Evolutionary conservation across 352 stramenopile genomes (phyloP).

Genomic region (Phytopythium cucurbitacearum): DNA sequence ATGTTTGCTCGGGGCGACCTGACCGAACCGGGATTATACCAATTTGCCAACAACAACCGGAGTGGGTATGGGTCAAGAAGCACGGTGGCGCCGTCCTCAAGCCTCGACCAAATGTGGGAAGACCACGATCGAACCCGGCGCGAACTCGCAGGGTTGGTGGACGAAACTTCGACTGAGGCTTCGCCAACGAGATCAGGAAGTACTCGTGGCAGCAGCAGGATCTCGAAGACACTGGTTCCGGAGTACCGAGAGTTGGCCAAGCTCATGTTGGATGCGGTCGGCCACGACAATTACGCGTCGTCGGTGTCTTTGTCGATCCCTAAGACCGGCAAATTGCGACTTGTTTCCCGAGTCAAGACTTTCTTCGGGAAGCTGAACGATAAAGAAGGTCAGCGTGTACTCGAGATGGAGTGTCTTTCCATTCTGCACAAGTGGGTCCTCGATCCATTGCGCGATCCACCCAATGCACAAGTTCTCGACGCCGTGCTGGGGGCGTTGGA

Average conservation of each 20-base stretch:
- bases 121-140: conserved; percentile 50
- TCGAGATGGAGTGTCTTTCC: conserved; percentile 56
- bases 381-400: conserved; percentile 40
- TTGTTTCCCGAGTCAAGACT: conserved; percentile 66
- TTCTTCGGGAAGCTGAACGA: conserved; percentile 63
- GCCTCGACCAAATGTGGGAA: conserved; percentile 54
- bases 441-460: conserved; percentile 13
- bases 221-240: conserved; percentile 39
- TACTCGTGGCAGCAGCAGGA: conserved; percentile 12
- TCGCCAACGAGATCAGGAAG: conserved; percentile 4
- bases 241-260: conserved; percentile 63
- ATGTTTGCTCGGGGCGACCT: conserved; percentile 75
- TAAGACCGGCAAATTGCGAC: conserved; percentile 66
- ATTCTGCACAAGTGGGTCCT: conserved; percentile 61
- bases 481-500: conserved; percentile 46
- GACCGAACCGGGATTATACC: conserved; percentile 36
- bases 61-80: conserved; percentile 25
- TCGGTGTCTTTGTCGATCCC: conserved; percentile 68
- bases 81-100: conserved; percentile 7
- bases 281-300: conserved; percentile 73
- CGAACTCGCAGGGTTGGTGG: conserved; percentile 23
- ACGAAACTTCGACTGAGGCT: conserved; percentile 6
- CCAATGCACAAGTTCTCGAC: conserved; percentile 69
- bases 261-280: conserved; percentile 63
- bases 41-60: conserved; percentile 5